Evolutionary conservation across 1,284 basidiomycete genomes (phyloP).

Genomic region (Leccinum pallidistipes): DNA sequence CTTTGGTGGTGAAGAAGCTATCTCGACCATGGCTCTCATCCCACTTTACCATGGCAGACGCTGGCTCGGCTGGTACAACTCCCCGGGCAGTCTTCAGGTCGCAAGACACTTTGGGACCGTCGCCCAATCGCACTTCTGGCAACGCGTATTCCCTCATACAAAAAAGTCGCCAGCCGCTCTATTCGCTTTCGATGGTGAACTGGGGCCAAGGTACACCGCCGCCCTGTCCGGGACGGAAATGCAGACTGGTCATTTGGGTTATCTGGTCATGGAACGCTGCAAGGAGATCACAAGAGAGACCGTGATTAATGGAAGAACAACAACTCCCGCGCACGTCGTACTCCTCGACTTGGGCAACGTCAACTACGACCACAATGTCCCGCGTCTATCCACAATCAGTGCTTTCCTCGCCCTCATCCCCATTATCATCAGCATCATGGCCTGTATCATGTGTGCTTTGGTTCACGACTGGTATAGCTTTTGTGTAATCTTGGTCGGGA

Average conservation of each 20-base stretch:
- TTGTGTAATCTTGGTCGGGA: conserved; percentile 32
- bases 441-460: conserved; percentile 23
- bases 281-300: conserved; percentile 5
- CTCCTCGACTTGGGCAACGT: conserved; percentile 20
- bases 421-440: conserved; percentile 25
- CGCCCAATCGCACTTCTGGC: conserved; percentile 28
- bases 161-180: conserved; percentile 20
- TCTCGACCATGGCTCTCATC: conserved; percentile 31
- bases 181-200: conserved; percentile 29
- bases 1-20: conserved; percentile 36
- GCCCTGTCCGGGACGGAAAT: conserved; percentile 30
- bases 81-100: conserved; percentile 32
- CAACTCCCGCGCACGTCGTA: conserved; percentile 18
- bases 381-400: conserved; percentile 11
- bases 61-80: conserved; percentile 39
- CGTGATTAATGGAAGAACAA: conserved; percentile 18
- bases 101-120: conserved; percentile 30
- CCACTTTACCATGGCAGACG: conserved; percentile 29
- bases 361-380: conserved; percentile 5
- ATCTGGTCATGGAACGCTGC: conserved; percentile 26
- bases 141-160: conserved; percentile 25
- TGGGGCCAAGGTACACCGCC: conserved; percentile 28
- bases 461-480: conserved; percentile 31
- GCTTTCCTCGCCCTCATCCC: conserved; percentile 19
- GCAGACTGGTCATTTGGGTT: conserved; percentile 30